These are phyloP conservation scores for Pichia pseudocactophila DNA, from an alignment of 805 yeast species.

Conservation along the genomic window DNA sequence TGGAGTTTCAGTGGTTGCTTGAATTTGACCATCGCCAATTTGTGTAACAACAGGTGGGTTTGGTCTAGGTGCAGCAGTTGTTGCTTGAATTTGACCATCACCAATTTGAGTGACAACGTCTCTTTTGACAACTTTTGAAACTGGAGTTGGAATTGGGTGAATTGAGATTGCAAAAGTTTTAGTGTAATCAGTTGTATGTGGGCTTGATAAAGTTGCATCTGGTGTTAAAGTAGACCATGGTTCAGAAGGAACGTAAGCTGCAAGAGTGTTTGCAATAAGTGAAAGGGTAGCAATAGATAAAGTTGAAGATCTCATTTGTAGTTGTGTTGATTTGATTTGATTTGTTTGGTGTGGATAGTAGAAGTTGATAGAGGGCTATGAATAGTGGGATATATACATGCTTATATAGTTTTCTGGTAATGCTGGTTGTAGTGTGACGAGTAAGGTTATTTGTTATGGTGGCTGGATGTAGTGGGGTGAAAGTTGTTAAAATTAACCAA, in stretches of 20 bases:
- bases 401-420: too few relatives aligned
- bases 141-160: constrained; percentile 34
- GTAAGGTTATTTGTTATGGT: too few relatives aligned
- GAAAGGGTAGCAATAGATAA: constrained; percentile 29
- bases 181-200: constrained; percentile 45
- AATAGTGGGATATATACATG: too few relatives aligned
- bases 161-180: constrained; percentile 65
- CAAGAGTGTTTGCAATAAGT: constrained; percentile 38
- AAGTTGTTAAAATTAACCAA: too few relatives aligned
- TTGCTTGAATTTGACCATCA: constrained; percentile 26
- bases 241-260: constrained; percentile 57
- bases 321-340: not conserved
- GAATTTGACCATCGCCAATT: constrained; percentile 19
- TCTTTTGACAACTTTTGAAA: not conserved
- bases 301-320: constrained; percentile 13
- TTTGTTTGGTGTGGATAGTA: constrained; percentile 4
- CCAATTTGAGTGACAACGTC: constrained; percentile 36
- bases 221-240: constrained; percentile 72
- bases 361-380: not conserved
- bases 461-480: too few relatives aligned
- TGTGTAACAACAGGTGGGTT: constrained; percentile 27
- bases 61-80: constrained; percentile 23
- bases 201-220: constrained; percentile 39
- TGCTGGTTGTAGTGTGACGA: too few relatives aligned
- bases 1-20: constrained; percentile 8